Evolutionary conservation across 2,329 filamentous ascomycete species (phyloP).

Genomic region (Colletotrichum lentis): DNA sequence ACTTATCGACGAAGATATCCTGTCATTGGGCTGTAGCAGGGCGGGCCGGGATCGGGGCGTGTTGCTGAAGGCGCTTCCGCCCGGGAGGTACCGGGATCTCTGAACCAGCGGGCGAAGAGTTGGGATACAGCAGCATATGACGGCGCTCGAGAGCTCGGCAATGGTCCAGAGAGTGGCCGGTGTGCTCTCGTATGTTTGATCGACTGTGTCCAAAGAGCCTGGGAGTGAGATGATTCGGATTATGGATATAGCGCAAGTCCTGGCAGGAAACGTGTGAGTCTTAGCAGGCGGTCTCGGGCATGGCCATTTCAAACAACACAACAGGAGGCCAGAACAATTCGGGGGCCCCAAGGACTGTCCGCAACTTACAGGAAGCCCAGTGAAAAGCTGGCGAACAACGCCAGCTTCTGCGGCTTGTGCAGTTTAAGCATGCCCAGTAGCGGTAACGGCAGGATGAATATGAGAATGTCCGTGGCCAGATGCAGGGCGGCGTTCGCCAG

Average conservation of each 20-base stretch:
- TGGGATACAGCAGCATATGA: slow-evolving; percentile 52
- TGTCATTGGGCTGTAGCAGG: background rate
- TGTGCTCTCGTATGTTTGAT: slow-evolving; percentile 47
- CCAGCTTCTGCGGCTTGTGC: slow-evolving; percentile 28
- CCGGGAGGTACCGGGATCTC: background rate
- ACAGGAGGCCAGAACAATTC: background rate
- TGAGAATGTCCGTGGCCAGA: slow-evolving; percentile 37
- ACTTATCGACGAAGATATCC: slow-evolving; percentile 18
- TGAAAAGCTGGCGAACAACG: slow-evolving; percentile 31
- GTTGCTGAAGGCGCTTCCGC: background rate
- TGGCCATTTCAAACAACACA: rapidly evolving
- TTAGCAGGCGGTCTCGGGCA: background rate
- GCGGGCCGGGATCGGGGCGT: background rate
- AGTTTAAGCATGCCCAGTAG: slow-evolving; percentile 29
- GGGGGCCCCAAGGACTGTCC: too few relatives aligned
- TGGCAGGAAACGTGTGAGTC: background rate
- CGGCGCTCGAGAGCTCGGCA: slow-evolving; percentile 51
- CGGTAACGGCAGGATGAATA: slow-evolving; percentile 36
- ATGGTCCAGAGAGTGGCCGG: slow-evolving; percentile 50
- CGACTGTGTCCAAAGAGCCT: slow-evolving; percentile 41
- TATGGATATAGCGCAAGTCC: slow-evolving; percentile 31
- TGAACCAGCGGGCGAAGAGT: slow-evolving; percentile 46
- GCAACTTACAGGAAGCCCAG: slow-evolving; percentile 38
- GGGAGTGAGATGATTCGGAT: slow-evolving; percentile 47
- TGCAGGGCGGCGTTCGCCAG: slow-evolving; percentile 32